Evolutionary conservation across 306 rosid genomes (phyloP).

Genomic region (Echinosophora koreensis): DNA sequence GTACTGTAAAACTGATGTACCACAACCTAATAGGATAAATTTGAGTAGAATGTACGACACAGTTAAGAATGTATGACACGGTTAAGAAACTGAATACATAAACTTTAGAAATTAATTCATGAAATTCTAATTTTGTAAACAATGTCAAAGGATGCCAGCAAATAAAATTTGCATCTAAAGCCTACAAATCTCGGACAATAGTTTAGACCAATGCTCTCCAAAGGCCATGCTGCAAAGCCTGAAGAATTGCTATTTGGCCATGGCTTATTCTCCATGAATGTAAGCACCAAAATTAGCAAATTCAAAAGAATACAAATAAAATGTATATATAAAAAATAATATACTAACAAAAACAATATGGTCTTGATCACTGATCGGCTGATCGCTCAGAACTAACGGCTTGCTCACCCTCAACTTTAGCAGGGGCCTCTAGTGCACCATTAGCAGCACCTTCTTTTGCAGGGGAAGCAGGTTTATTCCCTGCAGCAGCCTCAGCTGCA

Average conservation of each 20-base stretch:
- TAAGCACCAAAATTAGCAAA: constrained; percentile 42
- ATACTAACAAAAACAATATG: constrained; percentile 35
- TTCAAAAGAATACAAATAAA: constrained; percentile 33
- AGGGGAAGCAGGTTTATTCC: constrained; percentile 54
- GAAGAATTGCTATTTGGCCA: constrained; percentile 50
- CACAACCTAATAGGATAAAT: not conserved
- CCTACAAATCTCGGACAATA: constrained; percentile 53
- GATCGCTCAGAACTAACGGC: constrained; percentile 47
- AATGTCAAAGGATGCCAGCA: constrained; percentile 38
- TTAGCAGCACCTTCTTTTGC: constrained; percentile 53
- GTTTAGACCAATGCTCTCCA: constrained; percentile 52
- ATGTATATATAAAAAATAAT: constrained; percentile 23
- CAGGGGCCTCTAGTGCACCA: constrained; percentile 54
- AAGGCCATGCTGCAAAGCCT: constrained; percentile 53
- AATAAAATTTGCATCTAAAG: constrained; percentile 45
- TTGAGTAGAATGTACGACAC: not conserved
- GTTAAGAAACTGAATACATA: not conserved
- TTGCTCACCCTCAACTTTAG: constrained; percentile 51
- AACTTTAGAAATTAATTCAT: not conserved
- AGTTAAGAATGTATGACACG: not conserved
- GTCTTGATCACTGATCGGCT: constrained; percentile 56
- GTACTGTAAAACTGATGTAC: not conserved
- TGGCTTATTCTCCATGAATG: constrained; percentile 68
- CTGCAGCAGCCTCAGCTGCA: constrained; percentile 37
- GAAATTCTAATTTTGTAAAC: constrained; percentile 17